phyloP scores from a whole-genome alignment of 139 green algal genomes.

The Micractinium conductrix region DNA sequence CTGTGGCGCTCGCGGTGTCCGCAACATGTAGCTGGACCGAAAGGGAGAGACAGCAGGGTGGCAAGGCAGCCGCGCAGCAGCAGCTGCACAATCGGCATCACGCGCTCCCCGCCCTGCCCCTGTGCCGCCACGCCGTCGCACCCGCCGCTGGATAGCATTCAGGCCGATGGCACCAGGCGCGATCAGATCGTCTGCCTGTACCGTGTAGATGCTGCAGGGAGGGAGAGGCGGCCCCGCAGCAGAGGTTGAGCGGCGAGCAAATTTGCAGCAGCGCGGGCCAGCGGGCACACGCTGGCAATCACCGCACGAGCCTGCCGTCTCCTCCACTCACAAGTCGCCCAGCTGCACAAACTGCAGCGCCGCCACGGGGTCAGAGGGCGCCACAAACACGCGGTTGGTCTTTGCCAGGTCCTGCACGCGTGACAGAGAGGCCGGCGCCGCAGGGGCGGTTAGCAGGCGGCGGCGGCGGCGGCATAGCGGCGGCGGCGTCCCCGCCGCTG shows the following conservation, averaged over 20 bases:
- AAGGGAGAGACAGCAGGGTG: not conserved
- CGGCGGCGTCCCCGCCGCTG: too few relatives aligned
- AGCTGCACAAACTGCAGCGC: slow-evolving; percentile 56
- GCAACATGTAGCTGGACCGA: too few relatives aligned
- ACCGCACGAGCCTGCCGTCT: too few relatives aligned
- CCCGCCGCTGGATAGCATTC: slow-evolving; percentile 87
- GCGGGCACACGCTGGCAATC: too few relatives aligned
- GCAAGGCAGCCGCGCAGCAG: not conserved
- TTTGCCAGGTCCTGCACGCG: slow-evolving; percentile 64
- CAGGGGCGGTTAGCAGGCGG: not conserved
- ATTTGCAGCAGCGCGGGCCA: too few relatives aligned
- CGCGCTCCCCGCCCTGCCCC: not conserved
- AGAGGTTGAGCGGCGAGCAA: too few relatives aligned
- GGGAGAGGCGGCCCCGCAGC: not conserved
- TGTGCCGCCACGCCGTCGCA: slow-evolving; percentile 10
- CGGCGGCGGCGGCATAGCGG: not conserved
- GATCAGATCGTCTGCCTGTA: slow-evolving; percentile 59
- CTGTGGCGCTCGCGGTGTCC: too few relatives aligned
- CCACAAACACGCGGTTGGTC: slow-evolving; percentile 80
- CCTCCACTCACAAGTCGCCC: slow-evolving; percentile 55
- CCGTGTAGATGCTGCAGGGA: slow-evolving; percentile 75
- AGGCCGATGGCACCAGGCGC: slow-evolving; percentile 73
- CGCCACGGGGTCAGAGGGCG: slow-evolving; percentile 52
- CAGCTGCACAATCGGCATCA: not conserved
- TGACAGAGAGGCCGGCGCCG: too few relatives aligned